Evolutionary conservation across 371 early-diverging fungal genomes (phyloP).

Genomic region (Sporodiniella umbellata): DNA sequence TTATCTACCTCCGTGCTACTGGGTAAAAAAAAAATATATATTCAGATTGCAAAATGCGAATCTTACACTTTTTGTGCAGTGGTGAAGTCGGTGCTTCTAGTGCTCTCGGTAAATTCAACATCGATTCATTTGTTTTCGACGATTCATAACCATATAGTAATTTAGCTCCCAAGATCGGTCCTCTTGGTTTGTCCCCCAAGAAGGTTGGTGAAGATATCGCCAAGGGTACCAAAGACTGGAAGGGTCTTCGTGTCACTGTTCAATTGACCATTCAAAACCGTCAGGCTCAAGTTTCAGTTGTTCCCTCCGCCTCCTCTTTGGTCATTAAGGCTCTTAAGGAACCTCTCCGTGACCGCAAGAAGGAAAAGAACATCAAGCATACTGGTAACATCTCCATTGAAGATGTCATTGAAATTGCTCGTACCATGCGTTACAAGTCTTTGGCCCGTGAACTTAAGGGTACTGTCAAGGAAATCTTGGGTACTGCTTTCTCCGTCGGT

Average conservation of each 20-base stretch:
- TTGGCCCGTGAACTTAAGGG: constrained; percentile 85
- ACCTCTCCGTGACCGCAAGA: constrained; percentile 99
- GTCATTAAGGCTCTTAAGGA: constrained; percentile 99
- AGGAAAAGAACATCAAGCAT: constrained; percentile 99
- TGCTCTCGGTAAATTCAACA: constrained; percentile 65
- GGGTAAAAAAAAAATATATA: constrained; percentile 50
- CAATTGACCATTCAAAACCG: constrained; percentile 99
- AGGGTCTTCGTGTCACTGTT: constrained; percentile 98
- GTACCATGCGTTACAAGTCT: constrained; percentile 94
- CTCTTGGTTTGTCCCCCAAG: constrained; percentile 99
- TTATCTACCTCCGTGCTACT: constrained; percentile 89
- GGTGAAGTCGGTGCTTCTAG: constrained; percentile 91
- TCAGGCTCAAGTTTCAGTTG: constrained; percentile 97
- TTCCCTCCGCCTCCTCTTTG: constrained; percentile 96
- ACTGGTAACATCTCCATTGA: constrained; percentile 88
- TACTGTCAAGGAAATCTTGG: constrained; percentile 98
- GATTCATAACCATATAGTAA: background rate
- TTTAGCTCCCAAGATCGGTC: constrained; percentile 95
- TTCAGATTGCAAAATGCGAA: background rate
- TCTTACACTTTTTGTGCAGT: constrained; percentile 15
- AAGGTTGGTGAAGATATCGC: constrained; percentile 99
- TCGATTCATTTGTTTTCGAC: background rate
- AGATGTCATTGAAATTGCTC: constrained; percentile 96
- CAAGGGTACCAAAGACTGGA: constrained; percentile 99
- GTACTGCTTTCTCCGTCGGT: constrained; percentile 98